phyloP scores from a whole-genome alignment of 1,284 basidiomycete genomes.

The Sanghuangporus sanghuang region DNA sequence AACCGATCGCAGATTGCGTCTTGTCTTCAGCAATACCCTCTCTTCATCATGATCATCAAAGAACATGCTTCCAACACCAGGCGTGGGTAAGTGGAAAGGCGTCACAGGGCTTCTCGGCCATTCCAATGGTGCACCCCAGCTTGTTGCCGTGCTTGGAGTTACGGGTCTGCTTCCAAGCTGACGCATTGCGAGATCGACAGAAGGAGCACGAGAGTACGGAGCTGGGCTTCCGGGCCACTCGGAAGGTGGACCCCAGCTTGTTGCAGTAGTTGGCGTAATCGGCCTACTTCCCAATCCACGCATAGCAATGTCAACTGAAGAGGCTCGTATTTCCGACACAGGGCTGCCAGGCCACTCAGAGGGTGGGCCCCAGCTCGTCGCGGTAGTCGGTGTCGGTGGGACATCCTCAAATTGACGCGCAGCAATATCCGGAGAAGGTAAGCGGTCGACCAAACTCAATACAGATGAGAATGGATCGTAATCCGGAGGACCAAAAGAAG shows the following conservation, averaged over 20 bases:
- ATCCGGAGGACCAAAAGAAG: slow-evolving; percentile 35
- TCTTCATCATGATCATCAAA: slow-evolving; percentile 28
- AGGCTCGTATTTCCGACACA: not conserved
- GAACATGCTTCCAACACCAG: slow-evolving; percentile 37
- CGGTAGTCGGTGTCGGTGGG: slow-evolving; percentile 39
- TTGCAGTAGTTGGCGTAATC: slow-evolving; percentile 36
- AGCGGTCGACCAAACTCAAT: slow-evolving; percentile 21
- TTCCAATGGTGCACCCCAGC: slow-evolving; percentile 38
- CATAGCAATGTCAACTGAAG: slow-evolving; percentile 35
- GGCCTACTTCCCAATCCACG: slow-evolving; percentile 47
- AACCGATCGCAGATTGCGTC: slow-evolving; percentile 22
- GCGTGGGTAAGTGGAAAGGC: slow-evolving; percentile 34
- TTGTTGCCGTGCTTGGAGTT: slow-evolving; percentile 37
- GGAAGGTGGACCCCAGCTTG: slow-evolving; percentile 44
- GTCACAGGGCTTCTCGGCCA: slow-evolving; percentile 34
- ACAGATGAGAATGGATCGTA: slow-evolving; percentile 28
- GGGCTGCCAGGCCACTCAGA: slow-evolving; percentile 21
- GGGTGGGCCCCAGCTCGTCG: slow-evolving; percentile 45
- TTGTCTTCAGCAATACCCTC: slow-evolving; percentile 20
- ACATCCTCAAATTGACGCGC: slow-evolving; percentile 44
- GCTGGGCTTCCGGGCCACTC: slow-evolving; percentile 15
- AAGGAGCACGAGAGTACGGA: slow-evolving; percentile 12
- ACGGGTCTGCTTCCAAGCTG: slow-evolving; percentile 21
- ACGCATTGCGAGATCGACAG: slow-evolving; percentile 21
- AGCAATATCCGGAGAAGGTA: slow-evolving; percentile 43